Conservation (phyloP, 495 filamentous ascomycete genomes). For the Talaromyces trachyspermus region DNA sequence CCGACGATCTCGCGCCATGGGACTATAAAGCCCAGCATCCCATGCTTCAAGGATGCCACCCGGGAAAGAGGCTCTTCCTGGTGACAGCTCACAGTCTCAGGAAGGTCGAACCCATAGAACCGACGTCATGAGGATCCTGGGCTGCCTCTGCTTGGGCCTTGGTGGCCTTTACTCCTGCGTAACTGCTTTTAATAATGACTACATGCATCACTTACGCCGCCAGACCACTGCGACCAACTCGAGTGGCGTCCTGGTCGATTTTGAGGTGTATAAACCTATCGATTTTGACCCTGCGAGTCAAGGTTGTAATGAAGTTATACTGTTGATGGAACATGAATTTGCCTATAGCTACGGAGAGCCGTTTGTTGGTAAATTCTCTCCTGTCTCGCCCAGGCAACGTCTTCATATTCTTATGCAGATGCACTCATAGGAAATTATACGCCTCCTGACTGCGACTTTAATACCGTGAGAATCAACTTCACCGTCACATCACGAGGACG, state of each 20-base stretch:
- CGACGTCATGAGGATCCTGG: constrained; percentile 2
- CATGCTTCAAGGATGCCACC: background rate
- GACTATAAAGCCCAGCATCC: background rate
- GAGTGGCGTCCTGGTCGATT: constrained; percentile 43
- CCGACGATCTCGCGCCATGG: background rate
- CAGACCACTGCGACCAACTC: constrained; percentile 9
- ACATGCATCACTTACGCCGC: background rate
- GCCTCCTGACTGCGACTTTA: constrained; percentile 67
- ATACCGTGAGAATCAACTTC: constrained; percentile 73
- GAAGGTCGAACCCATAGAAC: too few relatives aligned
- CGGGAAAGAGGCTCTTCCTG: too few relatives aligned
- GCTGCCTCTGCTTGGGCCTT: background rate
- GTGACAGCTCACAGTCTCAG: too few relatives aligned
- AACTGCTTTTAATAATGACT: background rate
- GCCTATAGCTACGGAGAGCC: constrained; percentile 70
- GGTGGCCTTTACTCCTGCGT: constrained; percentile 5
- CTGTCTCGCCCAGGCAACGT: too few relatives aligned
- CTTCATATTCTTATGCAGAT: too few relatives aligned
- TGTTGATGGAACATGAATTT: constrained; percentile 69
- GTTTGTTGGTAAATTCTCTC: constrained; percentile 58
- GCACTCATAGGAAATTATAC: constrained; percentile 48
- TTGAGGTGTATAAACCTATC: constrained; percentile 65
- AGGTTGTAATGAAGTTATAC: constrained; percentile 38
- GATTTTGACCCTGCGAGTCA: constrained; percentile 23
- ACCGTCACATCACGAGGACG: constrained; percentile 66